phyloP scores from a whole-genome alignment of 257 asterid species.

The Fraxinus quadrangulata region DNA sequence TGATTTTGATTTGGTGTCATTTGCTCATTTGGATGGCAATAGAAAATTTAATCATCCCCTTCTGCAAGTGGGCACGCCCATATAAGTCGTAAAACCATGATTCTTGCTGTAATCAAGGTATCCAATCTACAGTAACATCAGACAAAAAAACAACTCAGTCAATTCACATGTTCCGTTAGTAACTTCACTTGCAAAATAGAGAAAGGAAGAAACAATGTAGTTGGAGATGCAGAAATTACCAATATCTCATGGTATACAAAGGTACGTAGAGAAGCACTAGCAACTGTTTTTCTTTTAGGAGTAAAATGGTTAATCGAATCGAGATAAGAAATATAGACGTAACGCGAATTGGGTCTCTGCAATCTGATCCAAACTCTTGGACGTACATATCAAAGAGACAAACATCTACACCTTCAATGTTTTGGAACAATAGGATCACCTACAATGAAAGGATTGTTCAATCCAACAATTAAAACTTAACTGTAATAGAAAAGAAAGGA shows the following conservation, averaged over 20 bases:
- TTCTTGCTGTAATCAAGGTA: constrained; percentile 78
- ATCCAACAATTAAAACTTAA: background rate
- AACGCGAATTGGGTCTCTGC: constrained; percentile 63
- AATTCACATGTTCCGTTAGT: constrained; percentile 18
- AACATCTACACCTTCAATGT: constrained; percentile 69
- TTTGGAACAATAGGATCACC: constrained; percentile 76
- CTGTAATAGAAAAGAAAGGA: background rate
- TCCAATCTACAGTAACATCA: constrained; percentile 50
- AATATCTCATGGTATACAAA: constrained; percentile 70
- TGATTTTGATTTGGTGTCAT: constrained; percentile 55
- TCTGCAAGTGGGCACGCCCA: constrained; percentile 78
- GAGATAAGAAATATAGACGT: constrained; percentile 69
- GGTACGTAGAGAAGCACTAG: constrained; percentile 73
- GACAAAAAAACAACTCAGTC: background rate
- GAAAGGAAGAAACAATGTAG: background rate
- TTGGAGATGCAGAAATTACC: constrained; percentile 30
- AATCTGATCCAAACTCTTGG: constrained; percentile 68
- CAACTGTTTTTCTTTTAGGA: constrained; percentile 53
- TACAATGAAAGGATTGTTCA: constrained; percentile 36
- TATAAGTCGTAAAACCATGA: constrained; percentile 60
- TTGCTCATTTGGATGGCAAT: constrained; percentile 75
- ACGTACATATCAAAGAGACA: constrained; percentile 77
- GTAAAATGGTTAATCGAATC: constrained; percentile 75
- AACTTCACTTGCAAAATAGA: background rate
- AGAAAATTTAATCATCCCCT: constrained; percentile 72